Evolutionary conservation across 1,284 basidiomycete genomes (phyloP).

Genomic region (Apiotrichum sp.): DNA sequence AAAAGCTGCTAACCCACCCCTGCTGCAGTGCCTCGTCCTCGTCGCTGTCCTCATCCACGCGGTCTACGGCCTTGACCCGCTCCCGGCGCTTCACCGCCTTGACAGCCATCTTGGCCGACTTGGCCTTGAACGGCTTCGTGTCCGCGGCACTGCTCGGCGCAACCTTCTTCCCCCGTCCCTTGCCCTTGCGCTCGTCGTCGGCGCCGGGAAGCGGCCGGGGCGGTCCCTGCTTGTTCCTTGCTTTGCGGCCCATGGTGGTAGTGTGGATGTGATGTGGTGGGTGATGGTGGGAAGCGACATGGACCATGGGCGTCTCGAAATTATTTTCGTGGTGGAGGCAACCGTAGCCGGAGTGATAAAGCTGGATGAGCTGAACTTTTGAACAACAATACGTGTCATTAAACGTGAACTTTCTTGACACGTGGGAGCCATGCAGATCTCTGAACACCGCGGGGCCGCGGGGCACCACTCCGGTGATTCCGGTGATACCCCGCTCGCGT

Average conservation of each 20-base stretch:
- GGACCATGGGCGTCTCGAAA: background rate
- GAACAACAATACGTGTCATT: background rate
- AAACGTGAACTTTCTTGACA: background rate
- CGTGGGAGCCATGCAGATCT: no score
- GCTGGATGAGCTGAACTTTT: background rate
- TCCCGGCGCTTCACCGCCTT: slow-evolving; percentile 24
- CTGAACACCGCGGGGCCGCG: no score
- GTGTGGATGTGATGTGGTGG: background rate
- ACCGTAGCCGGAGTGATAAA: no score
- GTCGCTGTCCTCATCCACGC: slow-evolving; percentile 40
- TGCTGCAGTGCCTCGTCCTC: slow-evolving; percentile 38
- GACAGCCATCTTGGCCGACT: slow-evolving; percentile 13
- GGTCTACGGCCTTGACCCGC: slow-evolving; percentile 35
- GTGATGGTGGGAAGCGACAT: no score
- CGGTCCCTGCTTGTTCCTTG: slow-evolving; percentile 80
- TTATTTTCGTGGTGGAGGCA: background rate
- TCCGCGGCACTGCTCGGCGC: slow-evolving; percentile 15
- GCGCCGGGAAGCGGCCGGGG: slow-evolving; percentile 57
- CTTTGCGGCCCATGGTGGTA: slow-evolving; percentile 69
- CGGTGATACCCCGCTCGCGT: no score
- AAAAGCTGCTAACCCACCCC: slow-evolving; percentile 26
- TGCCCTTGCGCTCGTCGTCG: slow-evolving; percentile 26
- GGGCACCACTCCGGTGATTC: no score
- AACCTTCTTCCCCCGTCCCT: slow-evolving; percentile 28
- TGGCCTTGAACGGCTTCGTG: slow-evolving; percentile 25